Conservation (phyloP, 768 basidiomycete genomes). For the Cystofilobasidium capitatum region DNA sequence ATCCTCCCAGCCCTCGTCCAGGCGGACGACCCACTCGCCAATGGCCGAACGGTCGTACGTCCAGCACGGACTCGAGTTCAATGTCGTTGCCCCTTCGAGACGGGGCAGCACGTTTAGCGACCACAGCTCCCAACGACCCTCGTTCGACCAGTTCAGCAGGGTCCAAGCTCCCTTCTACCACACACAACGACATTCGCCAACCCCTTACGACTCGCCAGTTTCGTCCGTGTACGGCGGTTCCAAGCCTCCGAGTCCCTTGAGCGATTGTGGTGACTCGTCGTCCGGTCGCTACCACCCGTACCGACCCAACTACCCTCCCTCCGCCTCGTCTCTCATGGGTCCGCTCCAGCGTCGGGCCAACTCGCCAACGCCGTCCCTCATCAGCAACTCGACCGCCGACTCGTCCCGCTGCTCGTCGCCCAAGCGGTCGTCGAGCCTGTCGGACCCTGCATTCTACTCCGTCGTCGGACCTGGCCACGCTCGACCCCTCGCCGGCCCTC, state of each 20-base stretch:
- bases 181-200: neutral
- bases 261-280: neutral
- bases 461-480: neutral
- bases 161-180: neutral
- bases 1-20: neutral
- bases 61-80: too few relatives aligned
- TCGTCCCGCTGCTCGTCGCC: conserved; percentile 8
- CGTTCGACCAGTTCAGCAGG: neutral
- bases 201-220: neutral
- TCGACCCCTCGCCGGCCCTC: too few relatives aligned
- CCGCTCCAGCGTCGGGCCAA: neutral
- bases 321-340: neutral
- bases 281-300: neutral
- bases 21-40: neutral
- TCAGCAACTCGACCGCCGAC: neutral
- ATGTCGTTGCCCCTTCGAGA: neutral
- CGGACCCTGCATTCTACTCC: neutral
- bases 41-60: too few relatives aligned
- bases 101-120: neutral
- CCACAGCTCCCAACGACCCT: neutral
- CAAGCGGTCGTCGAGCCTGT: neutral
- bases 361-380: neutral
- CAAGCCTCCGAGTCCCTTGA: neutral
- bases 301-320: neutral
- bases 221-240: neutral